These are phyloP conservation scores for Plantago elongata DNA, from an alignment of 257 asterid genomes.

Conservation along the genomic window DNA sequence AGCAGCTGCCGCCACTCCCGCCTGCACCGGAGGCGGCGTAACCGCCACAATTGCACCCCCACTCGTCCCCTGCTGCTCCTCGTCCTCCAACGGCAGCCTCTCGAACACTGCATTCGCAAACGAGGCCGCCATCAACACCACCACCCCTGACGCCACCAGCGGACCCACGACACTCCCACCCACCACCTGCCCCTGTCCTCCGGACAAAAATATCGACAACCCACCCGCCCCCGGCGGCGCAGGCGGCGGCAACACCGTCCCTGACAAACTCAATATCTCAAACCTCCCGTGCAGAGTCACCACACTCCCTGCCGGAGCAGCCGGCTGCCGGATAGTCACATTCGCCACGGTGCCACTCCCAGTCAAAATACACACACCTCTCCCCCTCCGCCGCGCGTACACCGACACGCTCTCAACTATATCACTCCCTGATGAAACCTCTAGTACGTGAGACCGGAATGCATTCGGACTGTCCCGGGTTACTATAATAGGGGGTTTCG, in stretches of 20 bases:
- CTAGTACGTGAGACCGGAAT: conserved; percentile 62
- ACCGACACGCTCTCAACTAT: conserved; percentile 41
- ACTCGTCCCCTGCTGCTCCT: conserved; percentile 24
- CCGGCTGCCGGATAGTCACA: conserved; percentile 62
- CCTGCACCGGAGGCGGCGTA: background rate
- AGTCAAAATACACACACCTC: conserved; percentile 61
- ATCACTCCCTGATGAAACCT: conserved; percentile 44
- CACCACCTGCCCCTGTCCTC: conserved; percentile 72
- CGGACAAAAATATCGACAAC: conserved; percentile 50
- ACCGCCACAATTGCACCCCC: conserved; percentile 9
- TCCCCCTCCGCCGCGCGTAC: conserved; percentile 58
- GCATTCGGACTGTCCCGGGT: conserved; percentile 65
- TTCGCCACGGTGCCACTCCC: conserved; percentile 58
- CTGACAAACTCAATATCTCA: conserved; percentile 54
- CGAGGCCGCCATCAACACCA: conserved; percentile 61
- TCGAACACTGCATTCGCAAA: conserved; percentile 71
- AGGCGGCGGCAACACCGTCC: conserved; percentile 82
- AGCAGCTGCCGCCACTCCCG: conserved; percentile 13
- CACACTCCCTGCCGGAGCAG: conserved; percentile 39
- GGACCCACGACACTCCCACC: conserved; percentile 69
- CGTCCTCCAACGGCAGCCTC: conserved; percentile 60
- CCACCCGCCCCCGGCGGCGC: conserved; percentile 76
- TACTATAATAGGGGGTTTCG: conserved; percentile 61
- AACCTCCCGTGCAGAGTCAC: conserved; percentile 65
- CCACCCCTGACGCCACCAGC: conserved; percentile 55